Evolutionary conservation across 768 basidiomycete genomes (phyloP).

Genomic region (Mrakia frigida): DNA sequence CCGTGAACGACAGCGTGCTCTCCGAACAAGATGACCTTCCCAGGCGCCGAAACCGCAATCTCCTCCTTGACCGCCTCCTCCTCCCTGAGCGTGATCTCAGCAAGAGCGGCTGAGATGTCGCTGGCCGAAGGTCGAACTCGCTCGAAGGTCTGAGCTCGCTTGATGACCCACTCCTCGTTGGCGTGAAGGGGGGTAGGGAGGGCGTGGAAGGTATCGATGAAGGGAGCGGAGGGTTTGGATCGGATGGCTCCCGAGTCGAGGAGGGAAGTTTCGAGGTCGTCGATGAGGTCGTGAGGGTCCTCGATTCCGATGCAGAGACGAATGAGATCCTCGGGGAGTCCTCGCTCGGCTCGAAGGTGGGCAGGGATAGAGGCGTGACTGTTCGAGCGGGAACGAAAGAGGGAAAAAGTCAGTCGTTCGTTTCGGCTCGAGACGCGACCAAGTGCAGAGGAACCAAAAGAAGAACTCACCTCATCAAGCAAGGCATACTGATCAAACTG

Average conservation of each 20-base stretch:
- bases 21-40: slow-evolving; percentile 95
- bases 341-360: slow-evolving; percentile 87
- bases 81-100: not conserved
- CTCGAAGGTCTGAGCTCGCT: slow-evolving; percentile 41
- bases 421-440: not conserved
- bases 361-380: slow-evolving; percentile 98
- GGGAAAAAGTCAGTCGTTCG: not conserved
- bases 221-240: slow-evolving; percentile 18
- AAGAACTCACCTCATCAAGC: slow-evolving; percentile 90
- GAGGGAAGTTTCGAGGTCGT: slow-evolving; percentile 89
- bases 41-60: slow-evolving; percentile 81
- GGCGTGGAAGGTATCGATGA: slow-evolving; percentile 36
- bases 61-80: slow-evolving; percentile 37
- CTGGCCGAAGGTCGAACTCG: slow-evolving; percentile 31
- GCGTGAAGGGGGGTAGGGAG: slow-evolving; percentile 34
- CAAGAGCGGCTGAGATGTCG: slow-evolving; percentile 14
- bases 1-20: slow-evolving; percentile 99
- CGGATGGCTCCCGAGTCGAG: slow-evolving; percentile 83
- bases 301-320: slow-evolving; percentile 98
- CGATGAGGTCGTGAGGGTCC: slow-evolving; percentile 83
- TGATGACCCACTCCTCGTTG: slow-evolving; percentile 41
- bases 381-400: not conserved
- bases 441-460: not conserved
- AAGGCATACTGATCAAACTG: slow-evolving; percentile 97
- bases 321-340: slow-evolving; percentile 96